Evolutionary conservation across 2,329 filamentous ascomycete genomes (phyloP).

Genomic region (Sarocladium oryzae): DNA sequence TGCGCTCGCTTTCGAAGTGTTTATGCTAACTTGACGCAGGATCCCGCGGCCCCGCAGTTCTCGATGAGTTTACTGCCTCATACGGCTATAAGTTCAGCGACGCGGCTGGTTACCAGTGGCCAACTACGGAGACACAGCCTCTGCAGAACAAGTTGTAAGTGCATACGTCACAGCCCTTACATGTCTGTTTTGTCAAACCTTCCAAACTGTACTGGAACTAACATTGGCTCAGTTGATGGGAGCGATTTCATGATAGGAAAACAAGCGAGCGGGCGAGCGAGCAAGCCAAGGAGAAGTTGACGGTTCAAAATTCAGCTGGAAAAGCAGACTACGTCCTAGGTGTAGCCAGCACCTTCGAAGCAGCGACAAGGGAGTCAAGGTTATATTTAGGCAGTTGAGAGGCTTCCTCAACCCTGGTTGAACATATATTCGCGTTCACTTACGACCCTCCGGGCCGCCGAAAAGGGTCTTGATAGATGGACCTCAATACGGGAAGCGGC

Average conservation of each 20-base stretch:
- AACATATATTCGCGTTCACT: background rate
- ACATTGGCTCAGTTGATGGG: constrained; percentile 5
- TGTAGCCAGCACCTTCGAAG: too few species aligned
- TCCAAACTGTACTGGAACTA: background rate
- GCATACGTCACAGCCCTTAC: constrained; percentile 1
- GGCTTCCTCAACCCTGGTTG: background rate
- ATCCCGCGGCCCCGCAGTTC: constrained; percentile 88
- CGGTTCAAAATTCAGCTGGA: background rate
- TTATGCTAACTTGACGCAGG: constrained; percentile 46
- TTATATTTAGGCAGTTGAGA: background rate
- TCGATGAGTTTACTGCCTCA: constrained; percentile 96
- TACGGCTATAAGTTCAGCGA: constrained; percentile 99
- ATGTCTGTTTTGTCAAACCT: background rate
- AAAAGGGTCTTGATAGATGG: background rate
- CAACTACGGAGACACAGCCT: constrained; percentile 61
- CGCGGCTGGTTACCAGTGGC: constrained; percentile 93
- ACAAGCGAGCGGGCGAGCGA: background rate
- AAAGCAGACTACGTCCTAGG: too few species aligned
- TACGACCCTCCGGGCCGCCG: background rate
- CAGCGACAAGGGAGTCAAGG: background rate
- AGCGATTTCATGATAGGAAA: background rate
- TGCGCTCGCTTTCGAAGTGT: background rate
- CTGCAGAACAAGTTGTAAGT: constrained; percentile 73
- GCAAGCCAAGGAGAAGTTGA: background rate
- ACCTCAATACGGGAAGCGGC: background rate